Evolutionary conservation across 805 yeast genomes (phyloP).

Genomic region (Lipomyces orientalis): DNA sequence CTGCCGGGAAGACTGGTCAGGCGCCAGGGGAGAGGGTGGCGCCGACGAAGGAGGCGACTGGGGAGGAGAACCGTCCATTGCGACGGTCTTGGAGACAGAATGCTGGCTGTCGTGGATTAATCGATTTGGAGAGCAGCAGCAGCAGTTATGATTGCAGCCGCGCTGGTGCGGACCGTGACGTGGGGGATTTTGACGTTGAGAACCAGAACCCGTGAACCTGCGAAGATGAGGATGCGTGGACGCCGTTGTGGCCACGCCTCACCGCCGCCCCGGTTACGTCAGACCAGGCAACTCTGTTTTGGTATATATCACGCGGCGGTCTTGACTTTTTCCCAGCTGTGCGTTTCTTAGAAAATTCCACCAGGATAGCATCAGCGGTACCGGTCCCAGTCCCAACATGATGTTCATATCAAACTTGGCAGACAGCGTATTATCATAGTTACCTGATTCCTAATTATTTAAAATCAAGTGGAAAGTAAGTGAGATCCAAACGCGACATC

Average conservation of each 20-base stretch:
- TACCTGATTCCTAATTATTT: too few relatives aligned
- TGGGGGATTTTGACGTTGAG: not conserved
- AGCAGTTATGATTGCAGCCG: not conserved
- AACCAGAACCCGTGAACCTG: not conserved
- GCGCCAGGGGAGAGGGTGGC: not conserved
- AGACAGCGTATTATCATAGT: too few relatives aligned
- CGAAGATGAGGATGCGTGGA: not conserved
- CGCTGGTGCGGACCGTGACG: not conserved
- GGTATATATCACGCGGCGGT: not conserved
- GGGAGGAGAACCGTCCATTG: not conserved
- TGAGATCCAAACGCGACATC: too few relatives aligned
- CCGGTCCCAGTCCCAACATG: too few relatives aligned
- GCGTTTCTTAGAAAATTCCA: too few relatives aligned
- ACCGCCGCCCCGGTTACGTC: not conserved
- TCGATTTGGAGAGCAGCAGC: not conserved
- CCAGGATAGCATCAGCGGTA: too few relatives aligned
- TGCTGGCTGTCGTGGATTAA: not conserved
- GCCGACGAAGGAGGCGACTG: not conserved
- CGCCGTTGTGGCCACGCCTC: not conserved
- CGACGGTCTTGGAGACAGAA: not conserved
- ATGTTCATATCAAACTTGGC: too few relatives aligned
- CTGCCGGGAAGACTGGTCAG: not conserved
- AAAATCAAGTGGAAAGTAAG: too few relatives aligned
- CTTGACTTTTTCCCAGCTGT: too few relatives aligned
- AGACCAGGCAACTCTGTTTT: too few relatives aligned